Conservation (phyloP, 108 stramenopile genomes). For the Discostella pseudostelligera region DNA sequence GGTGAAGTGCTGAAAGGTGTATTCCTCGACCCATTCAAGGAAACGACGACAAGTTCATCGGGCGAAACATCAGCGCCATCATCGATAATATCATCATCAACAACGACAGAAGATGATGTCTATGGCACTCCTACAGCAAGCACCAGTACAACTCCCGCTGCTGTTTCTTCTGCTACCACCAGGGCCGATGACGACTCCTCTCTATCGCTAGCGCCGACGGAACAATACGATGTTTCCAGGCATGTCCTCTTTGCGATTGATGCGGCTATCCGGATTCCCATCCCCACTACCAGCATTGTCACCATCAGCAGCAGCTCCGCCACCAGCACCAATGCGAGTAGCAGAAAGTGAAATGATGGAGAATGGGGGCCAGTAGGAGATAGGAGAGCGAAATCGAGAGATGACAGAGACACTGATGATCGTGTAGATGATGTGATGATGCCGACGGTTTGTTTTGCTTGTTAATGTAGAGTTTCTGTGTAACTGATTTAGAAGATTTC, state of each 20-base stretch:
- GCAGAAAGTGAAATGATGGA: background rate
- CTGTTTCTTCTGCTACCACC: background rate
- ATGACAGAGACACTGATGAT: no score
- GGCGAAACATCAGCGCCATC: background rate
- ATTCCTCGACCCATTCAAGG: constrained; percentile 11
- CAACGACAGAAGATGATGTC: background rate
- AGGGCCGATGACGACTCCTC: background rate
- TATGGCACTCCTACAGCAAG: no score
- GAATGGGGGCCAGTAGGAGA: no score
- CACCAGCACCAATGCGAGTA: constrained; percentile 3
- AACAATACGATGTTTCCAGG: constrained; percentile 40
- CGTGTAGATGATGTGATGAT: no score
- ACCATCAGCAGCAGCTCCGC: background rate
- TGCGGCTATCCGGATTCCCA: constrained; percentile 30
- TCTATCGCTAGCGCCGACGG: constrained; percentile 11
- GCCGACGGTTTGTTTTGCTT: background rate
- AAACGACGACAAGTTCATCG: background rate
- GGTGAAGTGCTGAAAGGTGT: constrained; percentile 12
- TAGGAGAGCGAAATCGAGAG: no score
- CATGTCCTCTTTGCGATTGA: constrained; percentile 38
- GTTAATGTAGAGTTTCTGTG: background rate
- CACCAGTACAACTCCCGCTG: no score
- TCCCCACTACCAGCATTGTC: constrained; percentile 1
- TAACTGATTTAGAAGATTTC: background rate
- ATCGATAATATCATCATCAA: background rate